A percentile compares a stretch with the other conserved stretches of the same genome.
Conservation (phyloP, 2,329 filamentous ascomycete genomes). For the Alternaria brassicae region DNA sequence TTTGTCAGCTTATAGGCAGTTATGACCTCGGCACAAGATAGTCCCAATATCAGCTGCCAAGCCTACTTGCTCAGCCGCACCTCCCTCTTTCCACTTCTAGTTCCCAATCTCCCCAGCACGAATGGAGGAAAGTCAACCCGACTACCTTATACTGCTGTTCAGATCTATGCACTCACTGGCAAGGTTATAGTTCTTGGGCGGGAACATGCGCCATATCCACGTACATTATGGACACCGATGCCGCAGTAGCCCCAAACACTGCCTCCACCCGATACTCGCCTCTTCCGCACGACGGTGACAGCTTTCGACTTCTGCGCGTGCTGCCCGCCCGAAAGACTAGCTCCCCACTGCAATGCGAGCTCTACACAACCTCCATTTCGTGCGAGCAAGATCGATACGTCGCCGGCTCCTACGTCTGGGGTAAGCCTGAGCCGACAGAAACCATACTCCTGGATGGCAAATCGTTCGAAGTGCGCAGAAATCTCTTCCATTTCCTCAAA, state of each 20-base stretch:
- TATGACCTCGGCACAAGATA: too few species aligned
- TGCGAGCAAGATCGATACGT: not conserved
- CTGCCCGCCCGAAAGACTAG: not conserved
- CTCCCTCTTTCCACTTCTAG: too few species aligned
- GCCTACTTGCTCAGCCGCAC: too few species aligned
- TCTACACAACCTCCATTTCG: not conserved
- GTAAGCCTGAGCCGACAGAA: not conserved
- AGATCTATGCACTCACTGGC: too few species aligned
- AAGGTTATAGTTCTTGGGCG: too few species aligned
- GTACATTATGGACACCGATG: not conserved
- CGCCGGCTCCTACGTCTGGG: not conserved
- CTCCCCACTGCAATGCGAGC: not conserved
- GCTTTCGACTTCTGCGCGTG: not conserved
- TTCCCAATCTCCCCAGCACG: too few species aligned
- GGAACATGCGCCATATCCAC: too few species aligned
- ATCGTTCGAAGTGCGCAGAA: not conserved
- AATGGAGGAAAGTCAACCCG: too few species aligned
- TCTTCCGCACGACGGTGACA: not conserved
- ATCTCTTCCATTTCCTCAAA: not conserved
- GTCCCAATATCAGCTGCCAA: too few species aligned
- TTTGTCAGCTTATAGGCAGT: too few species aligned
- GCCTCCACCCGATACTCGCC: not conserved
- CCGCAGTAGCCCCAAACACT: too few species aligned
- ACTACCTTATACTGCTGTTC: too few species aligned
- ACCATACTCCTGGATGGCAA: not conserved